phyloP scores from a whole-genome alignment of 2,329 filamentous ascomycete species.

The Microcera coccophila region DNA sequence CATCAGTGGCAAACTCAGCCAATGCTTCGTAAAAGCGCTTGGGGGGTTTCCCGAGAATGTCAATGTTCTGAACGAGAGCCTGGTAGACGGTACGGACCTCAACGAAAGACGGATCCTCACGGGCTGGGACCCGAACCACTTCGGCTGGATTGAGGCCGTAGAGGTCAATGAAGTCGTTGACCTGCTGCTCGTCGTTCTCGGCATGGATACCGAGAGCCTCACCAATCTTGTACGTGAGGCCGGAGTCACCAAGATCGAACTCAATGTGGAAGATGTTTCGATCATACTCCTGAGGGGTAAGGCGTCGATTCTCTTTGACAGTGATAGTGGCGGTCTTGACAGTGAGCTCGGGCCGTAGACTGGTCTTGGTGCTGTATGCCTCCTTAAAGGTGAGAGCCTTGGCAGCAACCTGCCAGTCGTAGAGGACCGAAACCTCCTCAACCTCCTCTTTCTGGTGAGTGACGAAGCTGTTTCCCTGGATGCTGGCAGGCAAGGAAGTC shows the following conservation, averaged over 20 bases:
- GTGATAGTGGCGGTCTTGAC: constrained; percentile 83
- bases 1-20: constrained; percentile 78
- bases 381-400: constrained; percentile 93
- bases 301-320: constrained; percentile 91
- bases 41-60: constrained; percentile 93
- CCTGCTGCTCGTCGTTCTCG: constrained; percentile 78
- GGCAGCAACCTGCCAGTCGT: constrained; percentile 77
- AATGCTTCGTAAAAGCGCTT: constrained; percentile 97
- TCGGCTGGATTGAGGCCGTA: constrained; percentile 82
- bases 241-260: constrained; percentile 88
- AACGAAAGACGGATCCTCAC: constrained; percentile 67
- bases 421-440: constrained; percentile 62
- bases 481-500: constrained; percentile 55
- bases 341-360: constrained; percentile 78
- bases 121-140: constrained; percentile 85
- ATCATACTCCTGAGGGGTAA: constrained; percentile 85
- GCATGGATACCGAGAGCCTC: constrained; percentile 96
- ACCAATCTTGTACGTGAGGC: constrained; percentile 92
- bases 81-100: constrained; percentile 94
- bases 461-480: constrained; percentile 78
- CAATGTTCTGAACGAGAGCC: constrained; percentile 83
- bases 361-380: constrained; percentile 70
- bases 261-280: constrained; percentile 99
- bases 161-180: constrained; percentile 80
- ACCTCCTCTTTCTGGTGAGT: constrained; percentile 71